Base-by-base conservation (phyloP, 495 filamentous ascomycete species). In the Talaromyces wortmannii region DNA sequence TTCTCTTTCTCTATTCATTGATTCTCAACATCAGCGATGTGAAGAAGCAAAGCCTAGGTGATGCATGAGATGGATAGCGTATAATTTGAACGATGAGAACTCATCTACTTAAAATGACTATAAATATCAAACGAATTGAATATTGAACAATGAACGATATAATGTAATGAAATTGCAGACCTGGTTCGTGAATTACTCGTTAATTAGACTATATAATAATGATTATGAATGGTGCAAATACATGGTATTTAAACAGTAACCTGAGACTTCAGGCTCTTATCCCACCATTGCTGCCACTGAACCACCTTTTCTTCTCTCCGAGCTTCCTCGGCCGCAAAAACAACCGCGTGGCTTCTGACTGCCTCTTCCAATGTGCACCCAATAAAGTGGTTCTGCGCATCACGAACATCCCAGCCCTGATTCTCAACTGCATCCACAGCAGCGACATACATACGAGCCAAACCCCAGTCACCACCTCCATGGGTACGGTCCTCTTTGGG, bases 271-370 rank as follows among this genome's bases (percentile, higher is more conserved):
- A 70, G 52, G 53, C 83, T 76, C 54, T 65, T 61, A n/a, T 67
- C 64, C 89, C 90, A 96, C 92, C 92, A 97, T 31, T 79, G 69
- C 52, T 68, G 67, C 89, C 91, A 97, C 55, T 83, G 78, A 0
- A 97, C 70, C 31, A 92, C 84, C 62, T 77, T 84, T 61, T 80
- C 80, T 47, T 79, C 76, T 31, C 67, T 71, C 53, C 95, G 77
- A 13, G 92, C 90, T 61, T 95, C 87, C 70, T 97, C 95, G 0
- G 92, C 92, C 40, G 90, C 91, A 74, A 96, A 97, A 2, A 97
- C 94, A 71, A 94, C 83, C 0, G 88, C 92, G 74, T 97, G 95
- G 60, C 90, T 96, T 33, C 87, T 78, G 13, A 98, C 80, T 6
- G 83, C 81, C 61, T 97, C 95, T 54, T 95, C 90, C 3, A 94